A percentile compares a stretch with the other conserved stretches of the same genome.
These are phyloP conservation scores for Erigeron philadelphicus DNA, from an alignment of 140 eudicot species.

Conservation along the genomic window DNA sequence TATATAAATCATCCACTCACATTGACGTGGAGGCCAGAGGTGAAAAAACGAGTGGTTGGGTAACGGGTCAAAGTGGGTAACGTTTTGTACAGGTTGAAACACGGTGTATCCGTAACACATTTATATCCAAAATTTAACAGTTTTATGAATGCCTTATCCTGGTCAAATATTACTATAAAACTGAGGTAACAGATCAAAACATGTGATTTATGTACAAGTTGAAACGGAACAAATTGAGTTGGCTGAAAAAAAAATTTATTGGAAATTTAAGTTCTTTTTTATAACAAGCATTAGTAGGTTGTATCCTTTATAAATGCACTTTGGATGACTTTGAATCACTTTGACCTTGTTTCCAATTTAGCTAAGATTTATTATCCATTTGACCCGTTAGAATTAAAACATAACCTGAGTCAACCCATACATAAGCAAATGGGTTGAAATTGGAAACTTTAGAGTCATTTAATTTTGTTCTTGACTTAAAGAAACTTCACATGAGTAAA, in stretches of 20 bases:
- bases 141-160: too few species aligned
- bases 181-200: constrained; percentile 3
- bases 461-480: not conserved
- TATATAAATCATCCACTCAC: not conserved
- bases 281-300: not conserved
- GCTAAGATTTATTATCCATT: not conserved
- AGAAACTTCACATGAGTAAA: not conserved
- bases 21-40: not conserved
- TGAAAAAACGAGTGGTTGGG: not conserved
- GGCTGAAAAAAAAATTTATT: not conserved
- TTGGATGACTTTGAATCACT: not conserved
- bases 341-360: not conserved
- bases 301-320: not conserved
- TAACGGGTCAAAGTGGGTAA: constrained; percentile 1
- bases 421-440: too few species aligned
- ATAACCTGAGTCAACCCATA: not conserved
- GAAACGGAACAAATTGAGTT: not conserved
- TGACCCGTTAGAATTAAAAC: not conserved
- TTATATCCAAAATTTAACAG: not conserved
- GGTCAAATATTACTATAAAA: not conserved
- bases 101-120: not conserved
- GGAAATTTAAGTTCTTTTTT: too few species aligned
- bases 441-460: too few species aligned
- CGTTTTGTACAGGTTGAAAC: not conserved
- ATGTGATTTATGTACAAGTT: not conserved